Conservation (phyloP, 2,329 filamentous ascomycete genomes). For the Neopestalotiopsis clavispora region DNA sequence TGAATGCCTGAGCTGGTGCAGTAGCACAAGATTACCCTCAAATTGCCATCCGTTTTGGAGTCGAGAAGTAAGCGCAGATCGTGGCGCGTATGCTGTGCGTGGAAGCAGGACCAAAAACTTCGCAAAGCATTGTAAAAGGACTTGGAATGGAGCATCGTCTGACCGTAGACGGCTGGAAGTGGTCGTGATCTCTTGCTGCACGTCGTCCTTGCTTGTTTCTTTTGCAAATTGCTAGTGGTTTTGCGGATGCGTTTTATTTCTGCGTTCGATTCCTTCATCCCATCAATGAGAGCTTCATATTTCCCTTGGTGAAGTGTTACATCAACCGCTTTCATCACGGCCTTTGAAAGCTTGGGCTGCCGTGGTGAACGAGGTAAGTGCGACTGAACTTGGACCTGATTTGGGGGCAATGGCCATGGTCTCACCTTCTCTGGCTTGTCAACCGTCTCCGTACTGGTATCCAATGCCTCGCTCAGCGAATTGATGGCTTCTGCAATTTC, state of each 20-base stretch:
- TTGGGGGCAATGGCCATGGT: not conserved
- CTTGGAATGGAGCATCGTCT: constrained; percentile 15
- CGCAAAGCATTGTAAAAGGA: constrained; percentile 20
- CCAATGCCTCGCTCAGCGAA: not conserved
- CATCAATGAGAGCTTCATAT: constrained; percentile 14
- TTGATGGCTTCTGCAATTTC: not conserved
- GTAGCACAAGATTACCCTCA: not conserved
- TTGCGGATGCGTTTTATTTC: constrained; percentile 23
- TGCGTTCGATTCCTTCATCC: constrained; percentile 20
- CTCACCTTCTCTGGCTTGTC: not conserved
- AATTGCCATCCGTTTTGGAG: not conserved
- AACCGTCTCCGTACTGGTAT: not conserved
- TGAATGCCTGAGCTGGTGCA: not conserved
- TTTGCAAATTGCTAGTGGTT: constrained; percentile 19
- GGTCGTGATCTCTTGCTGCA: not conserved
- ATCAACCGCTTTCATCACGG: not conserved
- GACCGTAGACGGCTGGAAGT: not conserved
- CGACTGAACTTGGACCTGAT: not conserved
- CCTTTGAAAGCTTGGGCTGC: not conserved
- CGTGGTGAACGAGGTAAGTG: not conserved
- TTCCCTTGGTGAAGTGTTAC: constrained; percentile 11
- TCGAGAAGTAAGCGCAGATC: constrained; percentile 10
- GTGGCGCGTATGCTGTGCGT: constrained; percentile 20
- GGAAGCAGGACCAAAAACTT: constrained; percentile 21
- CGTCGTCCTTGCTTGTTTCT: not conserved